phyloP scores from a whole-genome alignment of 2,329 filamentous ascomycete species.

The Neopestalotiopsis sp. region DNA sequence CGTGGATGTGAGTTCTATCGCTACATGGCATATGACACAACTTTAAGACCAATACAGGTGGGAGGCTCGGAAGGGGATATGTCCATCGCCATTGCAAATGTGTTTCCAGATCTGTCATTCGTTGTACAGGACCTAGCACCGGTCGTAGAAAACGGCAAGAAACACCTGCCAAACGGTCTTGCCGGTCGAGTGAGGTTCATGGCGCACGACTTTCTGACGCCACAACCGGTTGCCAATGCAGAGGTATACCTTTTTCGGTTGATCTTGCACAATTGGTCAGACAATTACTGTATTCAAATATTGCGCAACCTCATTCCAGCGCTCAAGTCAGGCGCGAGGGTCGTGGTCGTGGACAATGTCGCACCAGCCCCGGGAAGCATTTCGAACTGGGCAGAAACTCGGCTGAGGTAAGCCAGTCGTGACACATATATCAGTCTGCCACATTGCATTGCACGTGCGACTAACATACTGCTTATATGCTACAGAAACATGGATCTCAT shows the following conservation, averaged over 20 bases:
- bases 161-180: constrained; percentile 14
- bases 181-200: constrained; percentile 24
- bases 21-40: background rate
- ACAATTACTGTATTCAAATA: constrained; percentile 43
- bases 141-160: constrained; percentile 16
- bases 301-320: constrained; percentile 24
- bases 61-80: constrained; percentile 65
- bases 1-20: constrained; percentile 25
- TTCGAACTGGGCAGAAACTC: constrained; percentile 4
- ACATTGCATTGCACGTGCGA: background rate
- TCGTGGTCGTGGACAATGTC: constrained; percentile 16
- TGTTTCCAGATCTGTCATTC: constrained; percentile 41
- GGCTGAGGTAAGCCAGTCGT: background rate
- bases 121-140: constrained; percentile 36
- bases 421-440: background rate
- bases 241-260: constrained; percentile 52
- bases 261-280: constrained; percentile 57
- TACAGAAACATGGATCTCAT: constrained; percentile 27
- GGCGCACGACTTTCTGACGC: constrained; percentile 33
- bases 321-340: constrained; percentile 12
- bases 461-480: background rate
- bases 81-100: constrained; percentile 57
- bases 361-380: constrained; percentile 10
- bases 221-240: constrained; percentile 34
- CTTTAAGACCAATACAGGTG: constrained; percentile 52